These are phyloP conservation scores for Leccinum fallax DNA, from an alignment of 1,284 basidiomycete species.

Conservation along the genomic window DNA sequence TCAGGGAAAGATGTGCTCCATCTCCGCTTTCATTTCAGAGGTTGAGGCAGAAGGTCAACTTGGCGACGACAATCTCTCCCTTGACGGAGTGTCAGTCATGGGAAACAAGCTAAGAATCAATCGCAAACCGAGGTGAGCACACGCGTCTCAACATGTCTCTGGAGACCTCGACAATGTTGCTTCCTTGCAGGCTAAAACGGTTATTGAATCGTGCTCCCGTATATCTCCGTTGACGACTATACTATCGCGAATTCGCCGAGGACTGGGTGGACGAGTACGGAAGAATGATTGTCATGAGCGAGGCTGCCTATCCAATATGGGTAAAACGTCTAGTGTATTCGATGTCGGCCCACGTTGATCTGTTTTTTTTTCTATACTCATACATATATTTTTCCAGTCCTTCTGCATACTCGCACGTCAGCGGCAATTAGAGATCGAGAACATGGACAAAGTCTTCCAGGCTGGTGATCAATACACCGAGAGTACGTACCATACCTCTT, in stretches of 20 bases:
- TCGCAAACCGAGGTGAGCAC: slow-evolving; percentile 32
- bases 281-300: slow-evolving; percentile 47
- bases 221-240: slow-evolving; percentile 31
- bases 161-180: not conserved
- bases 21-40: slow-evolving; percentile 31
- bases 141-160: not conserved
- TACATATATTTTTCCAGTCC: slow-evolving; percentile 28
- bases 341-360: slow-evolving; percentile 7
- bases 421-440: slow-evolving; percentile 77
- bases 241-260: slow-evolving; percentile 31
- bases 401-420: slow-evolving; percentile 63
- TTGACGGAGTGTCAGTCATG: slow-evolving; percentile 23
- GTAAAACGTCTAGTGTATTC: slow-evolving; percentile 18
- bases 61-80: slow-evolving; percentile 9
- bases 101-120: slow-evolving; percentile 20
- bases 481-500: slow-evolving; percentile 50
- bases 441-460: slow-evolving; percentile 75
- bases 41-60: slow-evolving; percentile 22
- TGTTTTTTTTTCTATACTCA: not conserved
- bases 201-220: slow-evolving; percentile 23
- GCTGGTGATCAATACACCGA: slow-evolving; percentile 72
- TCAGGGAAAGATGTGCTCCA: slow-evolving; percentile 29
- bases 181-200: slow-evolving; percentile 26
- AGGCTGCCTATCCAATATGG: slow-evolving; percentile 50
- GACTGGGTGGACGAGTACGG: slow-evolving; percentile 41